Base-by-base conservation (phyloP, 805 yeast species). In the Jamesozyma lodderae region DNA sequence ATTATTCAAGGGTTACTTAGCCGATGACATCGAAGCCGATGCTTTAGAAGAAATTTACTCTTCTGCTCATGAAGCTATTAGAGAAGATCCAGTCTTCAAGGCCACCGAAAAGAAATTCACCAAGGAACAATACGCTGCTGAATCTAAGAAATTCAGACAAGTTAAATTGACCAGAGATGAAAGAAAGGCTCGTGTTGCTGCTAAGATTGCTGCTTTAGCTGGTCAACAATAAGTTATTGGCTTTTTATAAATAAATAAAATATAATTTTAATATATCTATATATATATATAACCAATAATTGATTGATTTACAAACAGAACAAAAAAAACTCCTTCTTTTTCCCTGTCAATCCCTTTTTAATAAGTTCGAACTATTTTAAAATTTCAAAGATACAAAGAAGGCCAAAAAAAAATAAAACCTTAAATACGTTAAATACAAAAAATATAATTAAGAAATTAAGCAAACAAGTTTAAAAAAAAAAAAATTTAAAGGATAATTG, bases 121-220 rank as follows among this genome's bases (percentile, higher is more conserved):
- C 78, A 90, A 86, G 81, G 95, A 80, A 68, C 92, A 88, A 75
- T 90, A 86, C 79, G 95, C 94, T 77, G 95, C 94, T 68, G 85
- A 80, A 71, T 79, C 95, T 55, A 82, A 81, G 80, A 86, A 90
- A 77, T 84, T 70, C 95, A 81, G 76, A 73, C 79, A 76, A 67
- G 71, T 64, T 63, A 90, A 84, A 76, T 79, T 90, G 71, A 77
- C 97, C 74, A 77, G 64, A 64, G 97, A 76, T 64, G 84, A 92
- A 80, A 83, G 95, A 77, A 66, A 73, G 58, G 96, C 83, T 59
- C 81, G 76, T 66, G 76, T 92, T 68, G 86, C 79, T 65, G 84
- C 81, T 69, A 90, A 86, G 86, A 87, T 92, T 68, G 94, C 92
- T 68, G 87, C 80, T 68, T 82, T 81, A 81, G 73, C 82, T 68